Percentiles rank a stretch among this genome's conserved stretches.
Evolutionary conservation across 495 filamentous ascomycete species (phyloP).

Genomic region (Opeltia flavorubescens): DNA sequence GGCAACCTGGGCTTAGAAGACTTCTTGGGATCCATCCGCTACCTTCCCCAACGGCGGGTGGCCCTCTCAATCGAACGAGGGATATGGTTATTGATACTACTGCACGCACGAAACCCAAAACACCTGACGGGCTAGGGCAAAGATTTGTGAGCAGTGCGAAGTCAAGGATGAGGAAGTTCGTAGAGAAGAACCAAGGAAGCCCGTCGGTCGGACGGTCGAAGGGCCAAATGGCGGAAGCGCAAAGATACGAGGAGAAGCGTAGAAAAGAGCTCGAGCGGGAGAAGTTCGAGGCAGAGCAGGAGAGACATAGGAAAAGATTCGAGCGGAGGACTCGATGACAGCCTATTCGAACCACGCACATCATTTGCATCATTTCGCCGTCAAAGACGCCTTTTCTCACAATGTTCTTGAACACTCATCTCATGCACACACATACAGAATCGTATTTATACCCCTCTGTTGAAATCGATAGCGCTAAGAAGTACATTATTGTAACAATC

Average conservation of each 20-base stretch:
- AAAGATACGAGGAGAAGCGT: constrained; percentile 7
- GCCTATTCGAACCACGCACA: too few relatives aligned
- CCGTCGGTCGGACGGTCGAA: constrained; percentile 2
- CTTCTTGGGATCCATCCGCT: constrained; percentile 38
- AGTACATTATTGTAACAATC: too few relatives aligned
- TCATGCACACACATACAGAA: too few relatives aligned
- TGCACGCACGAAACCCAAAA: neutral
- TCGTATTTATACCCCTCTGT: too few relatives aligned
- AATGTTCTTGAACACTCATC: too few relatives aligned
- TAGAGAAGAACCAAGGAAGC: neutral
- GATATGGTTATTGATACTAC: neutral
- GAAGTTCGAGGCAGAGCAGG: neutral
- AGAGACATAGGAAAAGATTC: neutral
- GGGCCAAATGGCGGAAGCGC: constrained; percentile 6
- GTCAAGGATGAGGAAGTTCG: constrained; percentile 1
- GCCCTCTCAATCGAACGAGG: constrained; percentile 1
- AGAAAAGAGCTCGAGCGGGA: neutral
- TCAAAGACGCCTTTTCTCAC: too few relatives aligned
- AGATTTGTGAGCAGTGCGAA: neutral
- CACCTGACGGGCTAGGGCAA: neutral
- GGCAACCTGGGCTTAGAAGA: constrained; percentile 32
- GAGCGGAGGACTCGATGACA: too few relatives aligned
- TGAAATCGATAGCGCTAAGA: too few relatives aligned
- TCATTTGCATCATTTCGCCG: too few relatives aligned
- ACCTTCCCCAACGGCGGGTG: constrained; percentile 2